phyloP scores from a whole-genome alignment of 306 rosid genomes.

The Glycyrrhiza uralensis region DNA sequence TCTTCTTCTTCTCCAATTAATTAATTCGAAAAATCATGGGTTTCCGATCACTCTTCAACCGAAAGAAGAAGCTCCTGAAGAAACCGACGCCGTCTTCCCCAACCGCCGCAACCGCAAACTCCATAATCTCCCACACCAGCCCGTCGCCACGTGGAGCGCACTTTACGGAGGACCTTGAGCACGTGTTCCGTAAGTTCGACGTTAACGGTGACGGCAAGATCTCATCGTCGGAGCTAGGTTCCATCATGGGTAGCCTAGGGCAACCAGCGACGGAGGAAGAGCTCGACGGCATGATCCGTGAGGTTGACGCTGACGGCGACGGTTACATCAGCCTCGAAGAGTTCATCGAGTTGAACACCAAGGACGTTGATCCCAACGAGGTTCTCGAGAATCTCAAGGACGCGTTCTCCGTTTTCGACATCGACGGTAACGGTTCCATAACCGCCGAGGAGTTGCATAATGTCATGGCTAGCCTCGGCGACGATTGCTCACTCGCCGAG shows the following conservation, averaged over 20 bases:
- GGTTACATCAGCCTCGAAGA: constrained; percentile 66
- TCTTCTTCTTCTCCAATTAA: neutral
- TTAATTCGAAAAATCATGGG: constrained; percentile 44
- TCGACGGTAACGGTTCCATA: constrained; percentile 73
- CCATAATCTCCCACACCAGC: neutral
- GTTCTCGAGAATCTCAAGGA: constrained; percentile 61
- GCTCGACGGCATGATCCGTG: constrained; percentile 57
- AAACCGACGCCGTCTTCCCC: neutral
- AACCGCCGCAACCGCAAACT: neutral
- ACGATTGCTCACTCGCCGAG: constrained; percentile 59
- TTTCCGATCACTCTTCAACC: constrained; percentile 54
- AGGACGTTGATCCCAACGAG: constrained; percentile 69
- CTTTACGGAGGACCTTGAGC: constrained; percentile 54
- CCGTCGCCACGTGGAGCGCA: constrained; percentile 37
- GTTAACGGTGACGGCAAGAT: constrained; percentile 89
- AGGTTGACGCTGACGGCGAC: constrained; percentile 82
- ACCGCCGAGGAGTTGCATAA: constrained; percentile 68
- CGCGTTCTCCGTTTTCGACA: constrained; percentile 71
- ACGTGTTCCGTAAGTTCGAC: constrained; percentile 77
- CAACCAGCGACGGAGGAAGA: constrained; percentile 63
- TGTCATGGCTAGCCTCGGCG: constrained; percentile 69
- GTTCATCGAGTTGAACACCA: constrained; percentile 71
- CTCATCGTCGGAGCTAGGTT: constrained; percentile 70
- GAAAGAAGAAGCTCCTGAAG: constrained; percentile 51
- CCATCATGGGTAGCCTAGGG: constrained; percentile 69